phyloP scores from a whole-genome alignment of 805 yeast species.

The Myxozyma mucilagina region DNA sequence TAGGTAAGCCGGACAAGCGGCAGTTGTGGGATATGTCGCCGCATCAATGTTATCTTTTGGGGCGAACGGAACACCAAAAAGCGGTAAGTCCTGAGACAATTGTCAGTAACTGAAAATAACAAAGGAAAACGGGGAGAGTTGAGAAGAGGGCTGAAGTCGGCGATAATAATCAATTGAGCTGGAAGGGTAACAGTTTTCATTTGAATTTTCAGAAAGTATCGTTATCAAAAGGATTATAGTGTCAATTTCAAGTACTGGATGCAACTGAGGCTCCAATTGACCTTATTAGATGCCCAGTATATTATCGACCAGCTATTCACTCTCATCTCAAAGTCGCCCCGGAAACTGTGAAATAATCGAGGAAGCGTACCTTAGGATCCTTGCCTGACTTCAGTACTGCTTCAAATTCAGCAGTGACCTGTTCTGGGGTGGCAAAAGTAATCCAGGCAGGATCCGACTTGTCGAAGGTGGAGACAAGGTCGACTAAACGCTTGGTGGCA shows the following conservation, averaged over 20 bases:
- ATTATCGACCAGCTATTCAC: not conserved
- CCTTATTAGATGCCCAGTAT: too few species aligned
- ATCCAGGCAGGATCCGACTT: slow-evolving; percentile 86
- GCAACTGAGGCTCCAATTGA: too few species aligned
- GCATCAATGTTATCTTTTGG: slow-evolving; percentile 94
- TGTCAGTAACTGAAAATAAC: not conserved
- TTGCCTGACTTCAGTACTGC: slow-evolving; percentile 57
- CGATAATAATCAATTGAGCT: not conserved
- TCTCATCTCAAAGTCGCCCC: not conserved
- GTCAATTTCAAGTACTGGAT: not conserved
- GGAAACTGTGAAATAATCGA: not conserved
- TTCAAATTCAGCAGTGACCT: slow-evolving; percentile 73
- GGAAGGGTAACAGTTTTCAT: not conserved
- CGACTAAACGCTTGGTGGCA: slow-evolving; percentile 53
- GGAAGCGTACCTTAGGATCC: slow-evolving; percentile 44
- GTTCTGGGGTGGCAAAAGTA: slow-evolving; percentile 64
- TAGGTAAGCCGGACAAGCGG: slow-evolving; percentile 86
- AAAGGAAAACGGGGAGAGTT: not conserved
- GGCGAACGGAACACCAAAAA: slow-evolving; percentile 94
- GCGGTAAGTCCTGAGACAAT: slow-evolving; percentile 44
- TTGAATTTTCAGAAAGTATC: not conserved
- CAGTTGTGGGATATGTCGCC: slow-evolving; percentile 79
- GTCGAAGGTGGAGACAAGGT: slow-evolving; percentile 42
- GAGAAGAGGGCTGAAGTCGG: not conserved
- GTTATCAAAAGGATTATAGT: too few species aligned